Evolutionary conservation across 129 eudicot species (phyloP).

Genomic region (carrot (Daucus carota)): DNA sequence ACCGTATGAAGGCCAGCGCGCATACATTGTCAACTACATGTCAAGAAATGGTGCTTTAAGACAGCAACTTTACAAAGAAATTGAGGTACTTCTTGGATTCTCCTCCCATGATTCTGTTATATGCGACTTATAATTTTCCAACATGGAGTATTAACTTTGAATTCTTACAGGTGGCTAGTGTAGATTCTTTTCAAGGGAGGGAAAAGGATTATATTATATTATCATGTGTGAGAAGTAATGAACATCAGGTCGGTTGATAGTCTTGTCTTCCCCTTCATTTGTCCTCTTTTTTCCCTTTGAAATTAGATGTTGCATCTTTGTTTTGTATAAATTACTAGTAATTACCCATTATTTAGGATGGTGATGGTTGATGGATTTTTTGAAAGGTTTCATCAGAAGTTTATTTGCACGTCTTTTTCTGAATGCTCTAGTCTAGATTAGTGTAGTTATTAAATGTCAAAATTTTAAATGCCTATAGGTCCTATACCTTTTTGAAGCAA

Average conservation of each 20-base stretch:
- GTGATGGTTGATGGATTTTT: neutral
- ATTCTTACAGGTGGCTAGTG: conserved; percentile 74
- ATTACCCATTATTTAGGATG: neutral
- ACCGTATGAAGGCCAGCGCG: conserved; percentile 95
- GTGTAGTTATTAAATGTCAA: neutral
- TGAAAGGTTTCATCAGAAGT: neutral
- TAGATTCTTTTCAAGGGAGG: conserved; percentile 93
- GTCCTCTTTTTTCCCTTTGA: neutral
- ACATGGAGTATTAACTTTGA: conserved; percentile 8
- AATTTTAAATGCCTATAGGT: neutral
- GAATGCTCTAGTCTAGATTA: neutral
- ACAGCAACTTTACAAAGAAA: conserved; percentile 94
- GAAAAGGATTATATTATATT: conserved; percentile 87
- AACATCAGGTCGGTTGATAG: conserved; percentile 65
- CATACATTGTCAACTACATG: conserved; percentile 91
- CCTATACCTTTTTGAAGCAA: neutral
- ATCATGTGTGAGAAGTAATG: conserved; percentile 92
- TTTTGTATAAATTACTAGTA: neutral
- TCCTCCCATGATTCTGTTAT: neutral
- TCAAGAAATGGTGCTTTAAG: conserved; percentile 89
- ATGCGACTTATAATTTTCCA: neutral
- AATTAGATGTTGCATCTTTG: neutral
- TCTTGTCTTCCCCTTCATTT: neutral
- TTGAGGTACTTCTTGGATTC: conserved; percentile 47
- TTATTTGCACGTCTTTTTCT: neutral